phyloP scores from a whole-genome alignment of 2,329 filamentous ascomycete genomes.

The Calycina marina region DNA sequence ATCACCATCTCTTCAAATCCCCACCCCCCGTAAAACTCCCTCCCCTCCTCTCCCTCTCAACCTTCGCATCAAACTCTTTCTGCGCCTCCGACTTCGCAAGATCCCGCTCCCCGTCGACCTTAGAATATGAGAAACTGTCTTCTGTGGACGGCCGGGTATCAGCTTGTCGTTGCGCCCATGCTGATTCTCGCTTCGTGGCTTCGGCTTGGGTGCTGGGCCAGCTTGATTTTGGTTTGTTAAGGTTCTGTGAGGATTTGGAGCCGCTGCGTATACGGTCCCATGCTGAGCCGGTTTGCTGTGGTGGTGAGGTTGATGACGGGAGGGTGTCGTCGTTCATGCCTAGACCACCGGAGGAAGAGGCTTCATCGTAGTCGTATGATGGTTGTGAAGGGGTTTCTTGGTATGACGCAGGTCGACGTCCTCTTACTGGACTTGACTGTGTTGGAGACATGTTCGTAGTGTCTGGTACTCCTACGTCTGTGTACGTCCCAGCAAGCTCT shows the following conservation, averaged over 20 bases:
- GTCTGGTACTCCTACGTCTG: no score
- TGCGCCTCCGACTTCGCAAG: conserved; percentile 17
- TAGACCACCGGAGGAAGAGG: conserved; percentile 17
- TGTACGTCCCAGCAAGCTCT: no score
- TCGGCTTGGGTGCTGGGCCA: conserved; percentile 1
- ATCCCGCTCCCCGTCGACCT: conserved; percentile 11
- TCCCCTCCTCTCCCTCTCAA: conserved; percentile 20
- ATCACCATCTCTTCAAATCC: no score
- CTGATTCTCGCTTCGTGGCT: conserved; percentile 8
- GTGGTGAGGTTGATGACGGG: conserved; percentile 3
- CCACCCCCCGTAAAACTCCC: conserved; percentile 20
- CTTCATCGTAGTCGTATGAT: conserved; percentile 11
- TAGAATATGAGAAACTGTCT: conserved; percentile 17
- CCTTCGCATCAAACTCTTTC: conserved; percentile 21
- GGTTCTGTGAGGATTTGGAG: conserved; percentile 3
- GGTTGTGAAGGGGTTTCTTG: not conserved
- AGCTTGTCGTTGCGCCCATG: conserved; percentile 3
- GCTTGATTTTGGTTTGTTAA: conserved; percentile 1
- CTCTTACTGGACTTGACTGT: conserved; percentile 1
- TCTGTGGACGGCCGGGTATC: conserved; percentile 1
- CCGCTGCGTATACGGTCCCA: conserved; percentile 22
- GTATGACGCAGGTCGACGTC: not conserved
- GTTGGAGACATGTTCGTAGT: not conserved
- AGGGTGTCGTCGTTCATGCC: conserved; percentile 8
- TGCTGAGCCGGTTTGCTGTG: conserved; percentile 13